These are phyloP conservation scores for Chimonanthus salicifolius DNA, from an alignment of 164 flowering plant species.

Conservation along the genomic window DNA sequence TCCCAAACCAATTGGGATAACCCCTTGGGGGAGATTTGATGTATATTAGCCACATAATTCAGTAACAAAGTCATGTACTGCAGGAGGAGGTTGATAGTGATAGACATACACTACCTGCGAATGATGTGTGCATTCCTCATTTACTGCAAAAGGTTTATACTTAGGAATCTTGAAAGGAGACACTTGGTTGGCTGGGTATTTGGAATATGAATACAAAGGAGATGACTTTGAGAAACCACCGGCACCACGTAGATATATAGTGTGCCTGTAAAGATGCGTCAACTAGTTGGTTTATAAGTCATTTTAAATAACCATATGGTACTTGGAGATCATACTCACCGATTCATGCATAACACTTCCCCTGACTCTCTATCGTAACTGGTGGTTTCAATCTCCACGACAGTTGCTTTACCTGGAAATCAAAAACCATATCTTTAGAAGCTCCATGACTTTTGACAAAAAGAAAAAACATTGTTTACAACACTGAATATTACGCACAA, in stretches of 20 bases:
- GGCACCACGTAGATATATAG: constrained; percentile 73
- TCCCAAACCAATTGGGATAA: too few relatives aligned
- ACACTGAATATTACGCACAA: background rate
- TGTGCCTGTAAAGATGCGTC: constrained; percentile 32
- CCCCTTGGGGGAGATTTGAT: background rate
- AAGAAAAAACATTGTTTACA: too few relatives aligned
- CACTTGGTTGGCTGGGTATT: constrained; percentile 44
- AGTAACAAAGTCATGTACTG: background rate
- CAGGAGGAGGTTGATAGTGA: too few relatives aligned
- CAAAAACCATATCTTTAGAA: background rate
- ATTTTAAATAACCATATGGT: background rate
- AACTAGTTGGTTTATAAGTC: background rate
- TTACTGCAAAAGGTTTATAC: constrained; percentile 52
- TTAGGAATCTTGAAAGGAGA: constrained; percentile 47
- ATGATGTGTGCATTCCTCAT: constrained; percentile 64
- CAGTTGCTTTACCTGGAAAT: constrained; percentile 73
- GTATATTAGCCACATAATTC: background rate
- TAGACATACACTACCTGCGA: constrained; percentile 45
- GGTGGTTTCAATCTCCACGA: constrained; percentile 64
- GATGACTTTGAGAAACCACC: constrained; percentile 92
- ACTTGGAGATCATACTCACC: constrained; percentile 37
- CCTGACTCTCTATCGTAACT: constrained; percentile 69
- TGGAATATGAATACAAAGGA: constrained; percentile 60
- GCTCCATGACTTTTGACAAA: background rate
- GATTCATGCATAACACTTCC: constrained; percentile 67